Conservation (phyloP, 2,329 filamentous ascomycete species). For the Xylariaceae sp. region DNA sequence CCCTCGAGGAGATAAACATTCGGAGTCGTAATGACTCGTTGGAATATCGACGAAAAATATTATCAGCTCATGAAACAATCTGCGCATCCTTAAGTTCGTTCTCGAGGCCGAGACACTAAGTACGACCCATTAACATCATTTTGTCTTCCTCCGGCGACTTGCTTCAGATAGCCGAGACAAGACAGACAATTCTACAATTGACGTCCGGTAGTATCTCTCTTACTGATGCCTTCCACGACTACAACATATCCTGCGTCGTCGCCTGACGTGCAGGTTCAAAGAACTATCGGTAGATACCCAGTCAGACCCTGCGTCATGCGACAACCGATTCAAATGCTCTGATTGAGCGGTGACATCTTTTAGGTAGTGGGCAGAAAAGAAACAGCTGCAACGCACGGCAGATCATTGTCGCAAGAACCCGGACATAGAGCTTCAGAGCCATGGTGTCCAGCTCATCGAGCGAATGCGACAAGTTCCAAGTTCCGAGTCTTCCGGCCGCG, state of each 20-base stretch:
- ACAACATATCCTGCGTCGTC: not conserved
- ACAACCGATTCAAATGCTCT: not conserved
- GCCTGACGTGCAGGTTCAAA: no score
- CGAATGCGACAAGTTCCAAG: constrained; percentile 1
- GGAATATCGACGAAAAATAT: not conserved
- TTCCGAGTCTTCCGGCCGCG: constrained; percentile 16
- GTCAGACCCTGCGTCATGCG: not conserved
- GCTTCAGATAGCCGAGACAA: no score
- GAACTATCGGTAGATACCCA: not conserved
- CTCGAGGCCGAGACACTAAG: not conserved
- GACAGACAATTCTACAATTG: no score
- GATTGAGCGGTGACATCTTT: no score
- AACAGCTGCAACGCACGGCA: constrained; percentile 12
- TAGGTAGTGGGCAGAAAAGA: no score
- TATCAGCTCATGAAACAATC: not conserved
- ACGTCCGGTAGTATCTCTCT: no score
- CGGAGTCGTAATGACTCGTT: no score
- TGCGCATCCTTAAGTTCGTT: not conserved
- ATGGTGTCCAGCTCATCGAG: not conserved
- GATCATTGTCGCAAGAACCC: constrained; percentile 13
- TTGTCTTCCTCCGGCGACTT: no score
- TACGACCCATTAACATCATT: not conserved
- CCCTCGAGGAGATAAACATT: not conserved
- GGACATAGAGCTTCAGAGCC: not conserved
- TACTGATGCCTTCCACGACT: no score